These are phyloP conservation scores for Sanghuangporus baumii DNA, from an alignment of 1,284 basidiomycete genomes.

Conservation along the genomic window DNA sequence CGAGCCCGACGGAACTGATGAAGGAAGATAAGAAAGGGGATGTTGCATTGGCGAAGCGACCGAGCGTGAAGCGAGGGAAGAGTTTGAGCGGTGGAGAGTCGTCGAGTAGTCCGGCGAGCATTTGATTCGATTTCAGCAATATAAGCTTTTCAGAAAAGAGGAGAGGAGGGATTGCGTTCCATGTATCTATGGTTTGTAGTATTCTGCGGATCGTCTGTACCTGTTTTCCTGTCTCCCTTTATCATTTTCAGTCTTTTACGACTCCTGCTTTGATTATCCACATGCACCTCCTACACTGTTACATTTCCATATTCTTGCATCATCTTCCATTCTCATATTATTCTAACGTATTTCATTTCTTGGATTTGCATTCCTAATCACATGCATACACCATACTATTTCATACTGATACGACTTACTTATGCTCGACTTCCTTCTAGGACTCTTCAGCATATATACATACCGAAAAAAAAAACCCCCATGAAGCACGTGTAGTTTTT, in stretches of 20 bases:
- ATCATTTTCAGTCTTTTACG: neutral
- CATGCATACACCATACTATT: neutral
- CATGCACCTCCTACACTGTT: neutral
- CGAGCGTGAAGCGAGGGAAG: conserved; percentile 50
- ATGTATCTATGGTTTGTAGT: no score
- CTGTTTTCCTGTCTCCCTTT: neutral
- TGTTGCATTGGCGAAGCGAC: conserved; percentile 54
- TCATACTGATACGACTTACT: neutral
- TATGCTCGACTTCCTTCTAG: neutral
- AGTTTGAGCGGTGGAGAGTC: conserved; percentile 9
- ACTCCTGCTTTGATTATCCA: neutral
- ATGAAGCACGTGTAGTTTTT: neutral
- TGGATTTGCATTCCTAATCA: neutral
- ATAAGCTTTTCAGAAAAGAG: neutral
- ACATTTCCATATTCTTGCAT: neutral
- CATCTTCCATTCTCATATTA: neutral
- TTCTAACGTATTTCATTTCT: neutral
- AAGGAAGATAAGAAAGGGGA: conserved; percentile 56
- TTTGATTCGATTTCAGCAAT: neutral
- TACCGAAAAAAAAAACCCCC: no score
- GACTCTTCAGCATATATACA: neutral
- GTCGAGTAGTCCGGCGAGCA: neutral
- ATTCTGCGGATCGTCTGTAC: neutral
- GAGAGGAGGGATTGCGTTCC: neutral
- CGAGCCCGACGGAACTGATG: conserved; percentile 65